phyloP scores from a whole-genome alignment of 257 asterid species.

The Schizonepeta tenuifolia region DNA sequence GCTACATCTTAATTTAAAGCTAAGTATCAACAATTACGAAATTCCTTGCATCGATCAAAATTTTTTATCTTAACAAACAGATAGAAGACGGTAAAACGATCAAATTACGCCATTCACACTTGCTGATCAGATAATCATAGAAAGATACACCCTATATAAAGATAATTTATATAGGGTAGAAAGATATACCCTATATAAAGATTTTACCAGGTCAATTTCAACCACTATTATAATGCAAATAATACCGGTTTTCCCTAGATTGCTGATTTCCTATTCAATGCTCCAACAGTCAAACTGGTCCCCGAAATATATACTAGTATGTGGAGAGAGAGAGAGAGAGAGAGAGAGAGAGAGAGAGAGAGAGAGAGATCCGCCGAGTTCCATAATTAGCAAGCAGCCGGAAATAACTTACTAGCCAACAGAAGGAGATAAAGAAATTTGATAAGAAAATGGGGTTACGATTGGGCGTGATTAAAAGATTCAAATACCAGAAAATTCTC shows the following conservation, averaged over 20 bases:
- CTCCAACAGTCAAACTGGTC: conserved; percentile 42
- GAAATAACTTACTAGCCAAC: conserved; percentile 8
- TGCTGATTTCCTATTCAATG: conserved; percentile 24
- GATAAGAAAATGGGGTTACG: neutral
- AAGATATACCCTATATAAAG: neutral
- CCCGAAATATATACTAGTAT: conserved; percentile 14
- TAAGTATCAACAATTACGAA: neutral
- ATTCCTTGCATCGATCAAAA: neutral
- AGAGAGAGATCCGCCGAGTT: neutral
- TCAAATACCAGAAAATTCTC: conserved; percentile 14
- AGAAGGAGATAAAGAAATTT: neutral
- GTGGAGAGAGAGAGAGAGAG: neutral
- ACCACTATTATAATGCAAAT: conserved; percentile 28
- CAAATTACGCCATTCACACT: conserved; percentile 10
- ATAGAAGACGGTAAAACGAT: neutral
- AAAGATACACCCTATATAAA: neutral
- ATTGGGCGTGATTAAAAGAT: conserved; percentile 26
- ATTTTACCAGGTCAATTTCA: conserved; percentile 13
- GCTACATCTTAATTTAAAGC: neutral
- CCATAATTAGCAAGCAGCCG: conserved; percentile 30
- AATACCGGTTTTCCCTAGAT: conserved; percentile 6
- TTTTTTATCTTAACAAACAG: neutral
- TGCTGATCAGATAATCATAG: conserved; percentile 11
- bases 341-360: neutral
- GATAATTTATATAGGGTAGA: too few relatives aligned